Evolutionary conservation across 768 basidiomycete species (phyloP), one percentile per base, ranked within the genome.

Genomic region (Mycena filopes): DNA sequence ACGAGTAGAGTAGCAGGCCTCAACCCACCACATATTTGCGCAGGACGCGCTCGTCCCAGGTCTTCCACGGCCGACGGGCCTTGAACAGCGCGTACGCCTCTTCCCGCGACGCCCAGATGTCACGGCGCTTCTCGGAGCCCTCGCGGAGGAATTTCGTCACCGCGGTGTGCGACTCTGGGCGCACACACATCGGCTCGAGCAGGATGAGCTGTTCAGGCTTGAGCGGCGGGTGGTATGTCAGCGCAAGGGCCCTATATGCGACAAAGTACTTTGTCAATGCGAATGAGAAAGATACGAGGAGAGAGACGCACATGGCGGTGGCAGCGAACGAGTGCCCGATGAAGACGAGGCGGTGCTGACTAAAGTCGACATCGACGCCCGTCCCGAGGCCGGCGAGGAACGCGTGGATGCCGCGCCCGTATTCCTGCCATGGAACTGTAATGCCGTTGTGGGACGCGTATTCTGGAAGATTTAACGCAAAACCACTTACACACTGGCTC

Each of bases 361-460:
- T n/a, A n/a, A n/a, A n/a, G n/a, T n/a, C n/a, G n/a, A n/a, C n/a
- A n/a, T n/a, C n/a, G n/a, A 86, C 75, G 21, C 86, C 86, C 26
- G 70, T 79, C 0, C 86, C 86, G 6, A 81, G 72, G 1, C 85
- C 84, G 1, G 81, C 73, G 4, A 87, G 73, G 50, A 89, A 81
- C 3, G 80, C 72, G 63, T 88, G 83, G 0, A 87, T 73, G 11
- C 74, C 73, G 1, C 85, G 78, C 0, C 75, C 82, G 57, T 86
- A 87, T 49, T 89, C 86, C 46, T 84, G 84, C 86, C 85, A 87
- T n/a, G 72, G 71, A 64, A 86, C 86, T 87, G 50, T 46, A 9
- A 15, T 31, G 13, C 29, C 51, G 33, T 29, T n/a, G 7, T n/a
- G 16, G n/a, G 15, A 56, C n/a, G n/a, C n/a, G n/a, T n/a, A n/a